Percentiles rank a stretch among this genome's conserved stretches.
Evolutionary conservation across 2,329 filamentous ascomycete genomes (phyloP).

Genomic region (Rosellinia necatrix): DNA sequence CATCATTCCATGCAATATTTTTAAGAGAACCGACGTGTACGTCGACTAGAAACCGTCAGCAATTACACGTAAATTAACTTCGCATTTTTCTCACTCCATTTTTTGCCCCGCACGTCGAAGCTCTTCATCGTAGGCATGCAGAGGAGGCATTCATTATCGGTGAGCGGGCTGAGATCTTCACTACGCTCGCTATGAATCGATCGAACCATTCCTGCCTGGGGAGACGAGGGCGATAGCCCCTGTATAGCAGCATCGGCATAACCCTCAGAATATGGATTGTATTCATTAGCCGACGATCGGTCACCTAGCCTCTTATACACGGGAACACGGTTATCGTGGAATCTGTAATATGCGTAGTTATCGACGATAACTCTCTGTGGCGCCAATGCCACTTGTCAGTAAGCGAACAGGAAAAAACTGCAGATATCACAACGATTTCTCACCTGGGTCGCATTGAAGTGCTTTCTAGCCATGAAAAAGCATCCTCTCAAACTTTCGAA

Average conservation of each 20-base stretch:
- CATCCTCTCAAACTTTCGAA: constrained; percentile 5
- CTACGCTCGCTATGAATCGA: not conserved
- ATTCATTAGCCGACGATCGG: no score
- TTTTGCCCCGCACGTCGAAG: not conserved
- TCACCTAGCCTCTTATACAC: not conserved
- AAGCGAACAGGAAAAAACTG: not conserved
- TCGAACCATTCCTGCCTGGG: not conserved
- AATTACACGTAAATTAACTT: not conserved
- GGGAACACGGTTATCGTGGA: not conserved
- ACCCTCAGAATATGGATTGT: not conserved
- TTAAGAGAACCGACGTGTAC: not conserved
- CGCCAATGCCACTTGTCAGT: not conserved
- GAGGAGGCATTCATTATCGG: not conserved
- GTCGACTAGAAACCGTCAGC: not conserved
- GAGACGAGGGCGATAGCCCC: not conserved
- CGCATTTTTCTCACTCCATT: not conserved
- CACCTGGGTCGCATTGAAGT: not conserved
- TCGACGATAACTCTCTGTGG: constrained; percentile 1
- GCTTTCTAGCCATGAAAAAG: not conserved
- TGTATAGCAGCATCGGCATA: not conserved
- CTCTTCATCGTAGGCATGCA: not conserved
- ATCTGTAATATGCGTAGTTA: constrained; percentile 4
- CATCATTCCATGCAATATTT: not conserved
- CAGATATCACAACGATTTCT: not conserved
- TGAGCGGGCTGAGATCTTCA: not conserved